Percentiles rank a stretch among this genome's conserved stretches.
These are phyloP conservation scores for Balansia obtecta DNA, from an alignment of 2,329 filamentous ascomycete species.

Conservation along the genomic window DNA sequence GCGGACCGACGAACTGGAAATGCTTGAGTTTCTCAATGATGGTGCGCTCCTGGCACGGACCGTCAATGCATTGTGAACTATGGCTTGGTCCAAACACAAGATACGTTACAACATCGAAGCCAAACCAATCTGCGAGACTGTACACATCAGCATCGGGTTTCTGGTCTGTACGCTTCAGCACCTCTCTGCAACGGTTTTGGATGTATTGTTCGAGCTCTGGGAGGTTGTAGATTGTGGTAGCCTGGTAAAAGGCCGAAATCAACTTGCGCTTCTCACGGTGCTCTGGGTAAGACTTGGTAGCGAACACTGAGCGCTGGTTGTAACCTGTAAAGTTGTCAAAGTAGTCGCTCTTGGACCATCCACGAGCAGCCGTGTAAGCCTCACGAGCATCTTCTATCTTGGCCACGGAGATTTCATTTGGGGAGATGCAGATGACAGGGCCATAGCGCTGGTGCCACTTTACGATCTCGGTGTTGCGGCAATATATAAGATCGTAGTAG, in stretches of 20 bases:
- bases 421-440: slow-evolving; percentile 5
- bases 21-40: slow-evolving; percentile 4
- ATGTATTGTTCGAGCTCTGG: slow-evolving; percentile 5
- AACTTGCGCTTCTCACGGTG: slow-evolving; percentile 4
- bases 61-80: background rate
- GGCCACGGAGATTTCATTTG: slow-evolving; percentile 6
- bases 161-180: background rate
- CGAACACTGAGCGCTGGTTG: slow-evolving; percentile 5
- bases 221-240: slow-evolving; percentile 5
- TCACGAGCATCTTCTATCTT: background rate
- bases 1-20: slow-evolving; percentile 1
- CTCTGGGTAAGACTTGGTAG: slow-evolving; percentile 5
- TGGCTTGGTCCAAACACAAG: slow-evolving; percentile 2
- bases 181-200: background rate
- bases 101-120: slow-evolving; percentile 5
- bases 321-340: slow-evolving; percentile 7
- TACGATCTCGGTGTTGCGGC: slow-evolving; percentile 3
- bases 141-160: slow-evolving; percentile 1
- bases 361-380: background rate
- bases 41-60: slow-evolving; percentile 2
- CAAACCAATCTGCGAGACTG: slow-evolving; percentile 5
- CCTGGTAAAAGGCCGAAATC: slow-evolving; percentile 6
- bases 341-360: slow-evolving; percentile 6
- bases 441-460: slow-evolving; percentile 6
- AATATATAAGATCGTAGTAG: slow-evolving; percentile 1